Evolutionary conservation across 129 eudicot species (phyloP).

Genomic region (Chrysanthemum lavandulifolium): DNA sequence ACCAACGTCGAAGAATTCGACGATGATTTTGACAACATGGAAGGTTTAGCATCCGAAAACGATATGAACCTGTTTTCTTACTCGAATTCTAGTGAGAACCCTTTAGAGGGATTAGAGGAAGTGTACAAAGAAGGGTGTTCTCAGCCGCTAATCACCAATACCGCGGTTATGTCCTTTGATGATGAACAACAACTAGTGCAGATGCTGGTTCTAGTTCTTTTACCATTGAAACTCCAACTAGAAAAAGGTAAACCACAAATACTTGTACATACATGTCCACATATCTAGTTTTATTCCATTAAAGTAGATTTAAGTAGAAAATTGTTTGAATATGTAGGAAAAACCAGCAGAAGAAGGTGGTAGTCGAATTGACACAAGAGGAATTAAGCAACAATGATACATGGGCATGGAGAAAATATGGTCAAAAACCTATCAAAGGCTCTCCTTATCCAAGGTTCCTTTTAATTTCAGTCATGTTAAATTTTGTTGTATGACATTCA

Average conservation of each 20-base stretch:
- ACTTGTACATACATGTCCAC: background rate
- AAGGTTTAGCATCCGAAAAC: constrained; percentile 12
- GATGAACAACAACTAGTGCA: constrained; percentile 22
- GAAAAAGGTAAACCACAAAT: constrained; percentile 36
- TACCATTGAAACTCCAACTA: constrained; percentile 31
- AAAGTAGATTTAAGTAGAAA: background rate
- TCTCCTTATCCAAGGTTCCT: constrained; percentile 77
- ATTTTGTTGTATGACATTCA: background rate
- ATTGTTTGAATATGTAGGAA: constrained; percentile 43
- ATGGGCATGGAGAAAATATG: constrained; percentile 91
- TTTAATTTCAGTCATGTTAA: background rate
- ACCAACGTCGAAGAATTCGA: background rate
- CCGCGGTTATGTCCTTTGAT: constrained; percentile 8
- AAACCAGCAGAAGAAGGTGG: constrained; percentile 54
- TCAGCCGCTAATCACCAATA: constrained; percentile 21
- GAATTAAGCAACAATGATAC: constrained; percentile 60
- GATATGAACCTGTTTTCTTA: constrained; percentile 14
- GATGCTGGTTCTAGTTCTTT: constrained; percentile 12
- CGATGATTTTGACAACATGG: constrained; percentile 27
- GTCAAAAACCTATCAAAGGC: constrained; percentile 89
- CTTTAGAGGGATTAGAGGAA: constrained; percentile 44
- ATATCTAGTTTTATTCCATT: background rate
- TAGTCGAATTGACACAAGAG: constrained; percentile 66
- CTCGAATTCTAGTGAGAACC: constrained; percentile 12
- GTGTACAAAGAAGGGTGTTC: constrained; percentile 42